A percentile compares a stretch with the other conserved stretches of the same genome.
phyloP scores from a whole-genome alignment of 345 rosid species.

The Excoecaria agallocha region DNA sequence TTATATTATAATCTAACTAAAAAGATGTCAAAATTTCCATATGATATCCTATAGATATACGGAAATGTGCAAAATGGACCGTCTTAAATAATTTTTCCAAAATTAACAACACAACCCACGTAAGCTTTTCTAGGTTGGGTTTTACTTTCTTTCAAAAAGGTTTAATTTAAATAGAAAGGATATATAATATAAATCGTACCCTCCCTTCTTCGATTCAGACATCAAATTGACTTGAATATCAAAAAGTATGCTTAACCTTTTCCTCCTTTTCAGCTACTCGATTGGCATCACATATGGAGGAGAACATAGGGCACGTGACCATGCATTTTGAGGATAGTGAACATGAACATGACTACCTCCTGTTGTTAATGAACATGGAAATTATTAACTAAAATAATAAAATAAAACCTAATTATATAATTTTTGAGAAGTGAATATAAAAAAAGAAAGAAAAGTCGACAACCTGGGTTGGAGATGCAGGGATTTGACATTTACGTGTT shows the following conservation, averaged over 20 bases:
- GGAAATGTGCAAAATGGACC: constrained; percentile 1
- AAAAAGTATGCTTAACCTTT: constrained; percentile 21
- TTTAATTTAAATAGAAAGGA: not conserved
- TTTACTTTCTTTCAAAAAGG: constrained; percentile 10
- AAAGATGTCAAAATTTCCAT: not conserved
- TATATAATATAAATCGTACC: not conserved
- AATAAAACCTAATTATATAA: too few relatives aligned
- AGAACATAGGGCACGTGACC: constrained; percentile 19
- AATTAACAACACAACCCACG: constrained; percentile 25
- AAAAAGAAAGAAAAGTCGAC: constrained; percentile 32
- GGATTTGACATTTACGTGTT: constrained; percentile 71
- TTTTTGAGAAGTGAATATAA: not conserved
- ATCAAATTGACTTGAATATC: constrained; percentile 38
- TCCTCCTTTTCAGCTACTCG: constrained; percentile 31
- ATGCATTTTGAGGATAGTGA: not conserved
- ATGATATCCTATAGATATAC: not conserved
- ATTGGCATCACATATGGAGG: not conserved
- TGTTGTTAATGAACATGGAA: too few relatives aligned
- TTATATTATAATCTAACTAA: not conserved
- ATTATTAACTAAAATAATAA: too few relatives aligned
- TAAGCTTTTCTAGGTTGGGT: constrained; percentile 25
- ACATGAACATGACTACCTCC: too few relatives aligned
- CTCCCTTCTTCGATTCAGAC: constrained; percentile 29
- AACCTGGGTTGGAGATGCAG: constrained; percentile 54
- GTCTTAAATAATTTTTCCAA: constrained; percentile 2